Conservation (phyloP, 768 basidiomycete genomes). For the Stropharia rugosoannulata region DNA sequence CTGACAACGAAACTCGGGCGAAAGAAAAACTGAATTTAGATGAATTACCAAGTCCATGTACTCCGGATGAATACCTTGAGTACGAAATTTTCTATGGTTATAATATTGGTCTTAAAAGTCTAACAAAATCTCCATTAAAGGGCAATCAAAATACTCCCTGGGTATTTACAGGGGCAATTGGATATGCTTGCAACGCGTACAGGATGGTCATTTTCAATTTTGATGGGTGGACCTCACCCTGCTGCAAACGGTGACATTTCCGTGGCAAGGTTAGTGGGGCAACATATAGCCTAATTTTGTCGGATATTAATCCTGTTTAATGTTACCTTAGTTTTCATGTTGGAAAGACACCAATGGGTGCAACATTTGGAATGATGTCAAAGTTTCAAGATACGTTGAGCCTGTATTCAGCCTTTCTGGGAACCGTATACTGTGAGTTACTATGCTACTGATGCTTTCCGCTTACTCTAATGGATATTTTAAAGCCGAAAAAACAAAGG, state of each 20-base stretch:
- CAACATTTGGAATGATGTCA: background rate
- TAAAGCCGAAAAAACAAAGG: too few relatives aligned
- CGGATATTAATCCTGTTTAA: background rate
- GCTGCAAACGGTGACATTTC: background rate
- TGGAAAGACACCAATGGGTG: background rate
- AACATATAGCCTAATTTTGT: background rate
- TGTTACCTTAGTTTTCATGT: background rate
- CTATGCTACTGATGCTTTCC: background rate
- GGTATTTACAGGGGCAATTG: background rate
- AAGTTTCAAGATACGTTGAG: background rate
- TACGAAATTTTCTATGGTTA: too few relatives aligned
- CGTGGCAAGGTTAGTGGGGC: background rate
- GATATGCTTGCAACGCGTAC: background rate
- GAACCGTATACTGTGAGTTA: background rate
- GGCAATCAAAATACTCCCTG: background rate
- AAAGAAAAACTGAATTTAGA: too few relatives aligned
- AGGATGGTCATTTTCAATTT: background rate
- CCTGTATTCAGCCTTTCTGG: background rate
- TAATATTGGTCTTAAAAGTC: too few relatives aligned
- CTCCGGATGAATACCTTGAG: too few relatives aligned
- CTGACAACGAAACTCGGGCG: too few relatives aligned
- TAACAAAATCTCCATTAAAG: background rate
- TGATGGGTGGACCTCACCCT: conserved; percentile 1
- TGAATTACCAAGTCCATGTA: too few relatives aligned
- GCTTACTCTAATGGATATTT: background rate